phyloP scores from a whole-genome alignment of 75 land plant species.

The Cryptomeria japonica region DNA sequence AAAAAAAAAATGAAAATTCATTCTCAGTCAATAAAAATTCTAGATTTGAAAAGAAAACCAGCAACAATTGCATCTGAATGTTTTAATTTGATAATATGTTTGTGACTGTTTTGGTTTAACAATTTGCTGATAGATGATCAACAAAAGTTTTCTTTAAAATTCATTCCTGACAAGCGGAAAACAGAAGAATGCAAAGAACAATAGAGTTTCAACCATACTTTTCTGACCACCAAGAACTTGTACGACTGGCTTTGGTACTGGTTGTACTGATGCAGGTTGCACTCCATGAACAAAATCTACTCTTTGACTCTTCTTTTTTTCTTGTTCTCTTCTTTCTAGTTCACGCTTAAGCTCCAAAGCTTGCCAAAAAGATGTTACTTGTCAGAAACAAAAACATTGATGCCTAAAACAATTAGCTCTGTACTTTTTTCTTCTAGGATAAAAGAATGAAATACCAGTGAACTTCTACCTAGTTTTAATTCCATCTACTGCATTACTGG shows the following conservation, averaged over 20 bases:
- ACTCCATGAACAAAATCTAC: constrained; percentile 73
- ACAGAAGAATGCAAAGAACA: not conserved
- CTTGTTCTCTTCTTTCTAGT: constrained; percentile 81
- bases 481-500: not conserved
- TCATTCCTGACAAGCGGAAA: not conserved
- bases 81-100: not conserved
- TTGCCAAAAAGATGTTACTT: constrained; percentile 17
- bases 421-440: not conserved
- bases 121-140: not conserved
- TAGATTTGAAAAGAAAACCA: not conserved
- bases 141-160: not conserved
- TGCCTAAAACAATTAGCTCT: not conserved
- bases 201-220: constrained; percentile 11
- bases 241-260: constrained; percentile 28
- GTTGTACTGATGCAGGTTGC: constrained; percentile 40
- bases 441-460: not conserved
- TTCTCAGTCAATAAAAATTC: not conserved
- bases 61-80: not conserved
- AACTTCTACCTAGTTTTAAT: not conserved
- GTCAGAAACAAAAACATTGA: not conserved
- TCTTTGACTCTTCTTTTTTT: constrained; percentile 77
- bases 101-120: not conserved
- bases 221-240: constrained; percentile 42
- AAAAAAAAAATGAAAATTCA: not conserved
- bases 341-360: constrained; percentile 84